Evolutionary conservation across 2,329 filamentous ascomycete genomes (phyloP), one percentile per base, ranked within the genome.

Genomic region (Macroventuria anomochaeta): DNA sequence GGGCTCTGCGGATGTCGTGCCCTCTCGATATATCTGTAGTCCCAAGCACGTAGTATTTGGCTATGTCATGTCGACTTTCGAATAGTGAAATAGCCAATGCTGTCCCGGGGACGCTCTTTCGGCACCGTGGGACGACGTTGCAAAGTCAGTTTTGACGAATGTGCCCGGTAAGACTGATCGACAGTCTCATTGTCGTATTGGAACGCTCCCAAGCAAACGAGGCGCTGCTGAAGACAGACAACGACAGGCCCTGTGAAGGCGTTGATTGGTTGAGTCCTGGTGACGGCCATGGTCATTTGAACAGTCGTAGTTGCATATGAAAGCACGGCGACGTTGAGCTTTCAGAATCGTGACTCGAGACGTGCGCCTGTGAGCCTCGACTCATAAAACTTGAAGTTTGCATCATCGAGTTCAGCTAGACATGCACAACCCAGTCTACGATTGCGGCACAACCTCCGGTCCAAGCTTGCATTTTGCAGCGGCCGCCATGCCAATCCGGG

Each of bases 401-500:
- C 51, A 49, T 40, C 36, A 33, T 49, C 15, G 5, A 28, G n/a
- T 50, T 34, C 46, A 55, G 41, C 42, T 25, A 49, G 46, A 46
- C 51, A 34, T 46, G 51, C 20, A 54, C 54, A 46, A 57, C 55
- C 48, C 52, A 55, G 56, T 57, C 58, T 60, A 59, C 58, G 36
- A 39, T 47, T 58, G 53, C 37, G 50, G 51, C 40, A 55, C 49
- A 42, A 39, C 50, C 37, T 46, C 51, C 37, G 48, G 46, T 42
- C 57, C 56, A 56, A 57, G 43, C 50, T 62, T 37, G 58, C 55
- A 38, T 57, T 42, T 62, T 52, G 55, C 65, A 64, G 59, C 63
- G 63, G 65, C 56, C 61, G 51, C 67, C 59, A 63, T 60, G 17
- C 62, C 63, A 18, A 28, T 49, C 32, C 29, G 51, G 53, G 53